Evolutionary conservation across 257 asterid species (phyloP).

Genomic region (Handroanthus guayacan): DNA sequence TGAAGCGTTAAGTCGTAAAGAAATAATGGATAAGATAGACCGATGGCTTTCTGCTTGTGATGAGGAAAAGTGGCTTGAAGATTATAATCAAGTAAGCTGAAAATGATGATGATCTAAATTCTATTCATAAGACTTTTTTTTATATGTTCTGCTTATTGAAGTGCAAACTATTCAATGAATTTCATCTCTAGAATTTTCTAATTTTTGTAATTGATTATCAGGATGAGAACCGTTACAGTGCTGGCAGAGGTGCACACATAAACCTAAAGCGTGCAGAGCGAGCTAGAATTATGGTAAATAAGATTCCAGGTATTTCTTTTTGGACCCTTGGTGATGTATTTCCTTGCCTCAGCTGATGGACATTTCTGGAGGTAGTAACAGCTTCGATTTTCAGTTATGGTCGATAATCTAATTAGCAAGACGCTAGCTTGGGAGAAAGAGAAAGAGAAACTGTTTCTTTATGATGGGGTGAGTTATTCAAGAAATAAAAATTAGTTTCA

Average conservation of each 20-base stretch:
- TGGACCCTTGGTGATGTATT: slow-evolving; percentile 2
- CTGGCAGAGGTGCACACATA: slow-evolving; percentile 95
- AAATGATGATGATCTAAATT: slow-evolving; percentile 9
- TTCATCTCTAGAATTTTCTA: slow-evolving; percentile 14
- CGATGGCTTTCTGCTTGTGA: slow-evolving; percentile 96
- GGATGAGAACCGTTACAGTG: slow-evolving; percentile 86
- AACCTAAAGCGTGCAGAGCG: slow-evolving; percentile 94
- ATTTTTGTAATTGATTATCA: slow-evolving; percentile 35
- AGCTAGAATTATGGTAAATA: slow-evolving; percentile 78
- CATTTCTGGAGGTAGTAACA: slow-evolving; percentile 33
- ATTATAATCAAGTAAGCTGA: slow-evolving; percentile 73
- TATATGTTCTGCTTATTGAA: neutral
- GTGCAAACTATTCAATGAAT: neutral
- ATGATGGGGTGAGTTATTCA: slow-evolving; percentile 79
- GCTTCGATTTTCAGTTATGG: slow-evolving; percentile 67
- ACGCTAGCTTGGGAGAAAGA: slow-evolving; percentile 89
- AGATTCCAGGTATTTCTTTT: slow-evolving; percentile 78
- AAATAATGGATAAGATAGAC: slow-evolving; percentile 81
- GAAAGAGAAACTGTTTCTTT: slow-evolving; percentile 76
- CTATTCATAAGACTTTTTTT: neutral
- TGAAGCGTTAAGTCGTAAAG: slow-evolving; percentile 86
- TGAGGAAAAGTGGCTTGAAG: slow-evolving; percentile 97
- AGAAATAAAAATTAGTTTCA: slow-evolving; percentile 15
- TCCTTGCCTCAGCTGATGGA: slow-evolving; percentile 30
- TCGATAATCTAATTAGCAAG: slow-evolving; percentile 73